phyloP scores from a whole-genome alignment of 2,329 filamentous ascomycete genomes.

The Cordyceps cicadae region DNA sequence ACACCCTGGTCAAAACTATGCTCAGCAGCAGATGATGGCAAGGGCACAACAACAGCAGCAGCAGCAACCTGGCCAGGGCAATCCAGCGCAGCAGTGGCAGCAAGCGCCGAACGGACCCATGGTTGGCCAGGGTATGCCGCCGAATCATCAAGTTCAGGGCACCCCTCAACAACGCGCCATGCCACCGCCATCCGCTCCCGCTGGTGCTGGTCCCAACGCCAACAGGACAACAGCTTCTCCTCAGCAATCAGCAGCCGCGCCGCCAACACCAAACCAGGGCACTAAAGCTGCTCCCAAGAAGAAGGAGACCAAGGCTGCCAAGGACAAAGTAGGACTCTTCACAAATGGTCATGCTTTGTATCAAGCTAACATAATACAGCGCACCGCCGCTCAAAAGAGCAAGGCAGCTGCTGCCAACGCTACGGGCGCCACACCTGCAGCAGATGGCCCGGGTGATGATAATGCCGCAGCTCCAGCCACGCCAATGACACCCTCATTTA shows the following conservation, averaged over 20 bases:
- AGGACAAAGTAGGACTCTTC: constrained; percentile 53
- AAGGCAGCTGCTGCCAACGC: constrained; percentile 27
- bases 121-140: constrained; percentile 31
- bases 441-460: constrained; percentile 46
- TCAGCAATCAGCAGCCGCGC: constrained; percentile 56
- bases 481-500: constrained; percentile 53
- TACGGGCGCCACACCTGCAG: constrained; percentile 47
- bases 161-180: constrained; percentile 66
- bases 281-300: constrained; percentile 73
- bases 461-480: constrained; percentile 55
- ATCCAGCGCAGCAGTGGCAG: constrained; percentile 31
- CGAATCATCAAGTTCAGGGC: constrained; percentile 46
- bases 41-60: constrained; percentile 26
- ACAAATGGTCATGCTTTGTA: no score
- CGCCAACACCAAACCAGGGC: constrained; percentile 66
- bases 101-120: constrained; percentile 34
- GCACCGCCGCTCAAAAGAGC: constrained; percentile 20
- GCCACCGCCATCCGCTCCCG: constrained; percentile 58
- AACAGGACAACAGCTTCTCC: constrained; percentile 53
- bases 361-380: constrained; percentile 38
- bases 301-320: constrained; percentile 58
- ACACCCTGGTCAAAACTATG: constrained; percentile 52
- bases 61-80: constrained; percentile 24
- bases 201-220: constrained; percentile 35
- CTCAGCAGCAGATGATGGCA: constrained; percentile 52